These are phyloP conservation scores for Haematococcus lacustris DNA, from an alignment of 139 green algal genomes.

Conservation along the genomic window DNA sequence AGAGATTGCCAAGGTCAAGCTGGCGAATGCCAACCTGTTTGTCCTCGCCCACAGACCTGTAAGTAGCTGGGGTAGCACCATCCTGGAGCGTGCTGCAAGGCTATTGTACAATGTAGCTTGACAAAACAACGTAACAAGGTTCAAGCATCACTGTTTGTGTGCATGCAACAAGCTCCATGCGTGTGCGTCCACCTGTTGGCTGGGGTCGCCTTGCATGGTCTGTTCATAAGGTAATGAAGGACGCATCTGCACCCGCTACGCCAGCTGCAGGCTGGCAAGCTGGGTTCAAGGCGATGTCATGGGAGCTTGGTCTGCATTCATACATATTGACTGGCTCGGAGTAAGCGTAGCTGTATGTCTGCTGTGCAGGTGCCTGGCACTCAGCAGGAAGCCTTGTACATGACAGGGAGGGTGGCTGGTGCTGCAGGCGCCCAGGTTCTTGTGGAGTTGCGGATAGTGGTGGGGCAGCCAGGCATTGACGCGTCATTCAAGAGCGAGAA, in stretches of 20 bases:
- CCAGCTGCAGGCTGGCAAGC: too few species aligned
- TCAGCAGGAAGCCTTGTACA: conserved; percentile 55
- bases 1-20: conserved; percentile 42
- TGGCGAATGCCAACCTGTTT: conserved; percentile 52
- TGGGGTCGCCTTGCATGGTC: too few species aligned
- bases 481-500: conserved; percentile 44
- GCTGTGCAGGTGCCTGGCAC: conserved; percentile 39
- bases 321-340: neutral
- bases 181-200: too few species aligned
- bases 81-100: too few species aligned
- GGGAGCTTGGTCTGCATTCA: neutral
- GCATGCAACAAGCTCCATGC: neutral
- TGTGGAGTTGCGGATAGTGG: conserved; percentile 42
- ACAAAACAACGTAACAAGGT: too few species aligned
- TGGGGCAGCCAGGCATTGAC: conserved; percentile 34
- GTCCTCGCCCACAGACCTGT: conserved; percentile 63
- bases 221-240: too few species aligned
- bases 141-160: too few species aligned
- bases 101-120: too few species aligned
- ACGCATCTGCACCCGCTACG: too few species aligned
- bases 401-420: conserved; percentile 34
- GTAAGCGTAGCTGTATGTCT: neutral
- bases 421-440: conserved; percentile 29
- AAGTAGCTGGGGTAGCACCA: neutral
- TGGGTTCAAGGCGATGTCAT: too few species aligned